Evolutionary conservation across 2,329 filamentous ascomycete species (phyloP), one percentile per base, ranked within the genome.

Genomic region (Cadophora sp.): DNA sequence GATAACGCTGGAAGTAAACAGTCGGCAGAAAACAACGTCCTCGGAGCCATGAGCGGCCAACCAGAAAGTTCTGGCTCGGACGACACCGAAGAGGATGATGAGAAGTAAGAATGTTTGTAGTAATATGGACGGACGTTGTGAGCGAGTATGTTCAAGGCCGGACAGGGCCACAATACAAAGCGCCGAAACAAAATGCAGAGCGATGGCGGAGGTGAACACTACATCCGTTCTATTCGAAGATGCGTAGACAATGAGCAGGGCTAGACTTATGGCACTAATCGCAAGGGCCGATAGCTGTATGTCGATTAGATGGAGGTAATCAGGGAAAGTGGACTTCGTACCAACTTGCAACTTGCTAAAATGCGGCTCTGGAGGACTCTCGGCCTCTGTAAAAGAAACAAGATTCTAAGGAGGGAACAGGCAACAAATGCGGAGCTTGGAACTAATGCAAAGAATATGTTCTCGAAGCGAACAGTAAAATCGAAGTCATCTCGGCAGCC

Each of bases 391-490:
- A 26, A 9, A 5, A 65, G 40, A 51, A 24, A 1, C 2, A 24
- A 3, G 51, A 59, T 7, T 19, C 63, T 29, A 19, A n/a, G 16
- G 16, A 50, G 11, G 12, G 37, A 27, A 24, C 64, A 12, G 29
- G 27, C 37, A 37, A 69, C 43, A 34, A 72, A 70, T 0, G 71
- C 24, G 5, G 65, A 27, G 16, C 55, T 48, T 14, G 69, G 65
- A 3, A 68, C 8, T 24, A 73, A 29, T 6, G 40, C 56, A 1
- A 72, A 51, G 31, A 72, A 67, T 2, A 66, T 62, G 22, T 64
- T 61, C 59, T 74, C 70, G 46, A 71, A 71, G 12, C 24, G 31
- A 12, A 70, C 51, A 3, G 68, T 72, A 60, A 73, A 73, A 16
- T 73, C 73, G 43, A 73, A 72, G 34, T 66, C 63, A 46, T 53